Percentiles rank a stretch among this genome's conserved stretches.
phyloP scores from a whole-genome alignment of 108 stramenopile species.

The Tribonema minus region DNA sequence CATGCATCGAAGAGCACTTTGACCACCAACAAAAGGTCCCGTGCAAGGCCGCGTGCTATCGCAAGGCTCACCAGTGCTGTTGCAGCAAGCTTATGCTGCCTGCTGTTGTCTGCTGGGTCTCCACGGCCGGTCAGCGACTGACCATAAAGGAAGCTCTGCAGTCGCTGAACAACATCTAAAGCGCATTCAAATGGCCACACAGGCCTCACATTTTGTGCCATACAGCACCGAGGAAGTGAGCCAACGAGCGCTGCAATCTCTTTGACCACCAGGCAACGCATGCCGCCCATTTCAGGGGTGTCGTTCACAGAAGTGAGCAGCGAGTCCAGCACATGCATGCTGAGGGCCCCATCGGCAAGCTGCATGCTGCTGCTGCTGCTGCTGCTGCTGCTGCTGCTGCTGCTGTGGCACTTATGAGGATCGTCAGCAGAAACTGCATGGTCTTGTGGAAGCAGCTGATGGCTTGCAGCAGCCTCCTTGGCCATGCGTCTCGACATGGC shows the following conservation, averaged over 20 bases:
- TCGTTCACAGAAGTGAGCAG: too few relatives aligned
- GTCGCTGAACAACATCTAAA: conserved; percentile 16
- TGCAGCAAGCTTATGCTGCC: conserved; percentile 14
- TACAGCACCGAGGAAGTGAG: not conserved
- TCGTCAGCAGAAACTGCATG: not conserved
- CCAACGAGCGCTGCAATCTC: not conserved
- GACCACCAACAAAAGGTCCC: conserved; percentile 35
- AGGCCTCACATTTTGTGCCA: not conserved
- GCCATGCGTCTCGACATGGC: conserved; percentile 51
- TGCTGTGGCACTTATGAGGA: not conserved
- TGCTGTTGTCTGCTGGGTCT: not conserved
- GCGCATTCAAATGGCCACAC: not conserved
- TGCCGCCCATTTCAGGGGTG: too few relatives aligned
- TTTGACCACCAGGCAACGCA: not conserved
- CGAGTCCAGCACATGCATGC: too few relatives aligned
- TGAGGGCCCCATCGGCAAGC: not conserved
- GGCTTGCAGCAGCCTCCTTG: too few relatives aligned
- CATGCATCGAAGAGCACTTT: conserved; percentile 43
- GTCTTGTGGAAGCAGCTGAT: too few relatives aligned
- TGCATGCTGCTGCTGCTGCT: not conserved
- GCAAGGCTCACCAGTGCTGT: conserved; percentile 36
- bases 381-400: not conserved
- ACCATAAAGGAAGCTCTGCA: conserved; percentile 14
- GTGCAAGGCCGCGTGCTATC: conserved; percentile 27
- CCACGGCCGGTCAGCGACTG: conserved; percentile 1